Conservation (phyloP, 495 filamentous ascomycete species). For the Gamarada debralockiae region DNA sequence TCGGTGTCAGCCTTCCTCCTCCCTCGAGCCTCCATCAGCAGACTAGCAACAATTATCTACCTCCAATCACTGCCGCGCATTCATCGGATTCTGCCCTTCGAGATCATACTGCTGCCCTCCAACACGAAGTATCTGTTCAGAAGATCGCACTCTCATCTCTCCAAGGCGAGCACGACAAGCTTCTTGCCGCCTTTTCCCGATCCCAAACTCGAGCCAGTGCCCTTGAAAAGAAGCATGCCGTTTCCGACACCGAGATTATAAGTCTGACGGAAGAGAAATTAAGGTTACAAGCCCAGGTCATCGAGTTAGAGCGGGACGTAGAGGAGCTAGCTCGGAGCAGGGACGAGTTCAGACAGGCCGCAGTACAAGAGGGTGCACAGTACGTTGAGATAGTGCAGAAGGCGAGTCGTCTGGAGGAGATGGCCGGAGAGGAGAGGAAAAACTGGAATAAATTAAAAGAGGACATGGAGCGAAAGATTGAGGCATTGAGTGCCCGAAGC, state of each 20-base stretch:
- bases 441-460: constrained; percentile 34
- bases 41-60: constrained; percentile 10
- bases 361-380: constrained; percentile 35
- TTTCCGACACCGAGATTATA: constrained; percentile 44
- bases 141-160: constrained; percentile 42
- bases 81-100: constrained; percentile 30
- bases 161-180: constrained; percentile 40
- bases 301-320: constrained; percentile 34
- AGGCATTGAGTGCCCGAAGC: background rate
- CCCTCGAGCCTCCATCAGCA: constrained; percentile 10
- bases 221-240: constrained; percentile 42
- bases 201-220: constrained; percentile 38
- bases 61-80: constrained; percentile 13
- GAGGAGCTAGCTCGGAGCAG: constrained; percentile 36
- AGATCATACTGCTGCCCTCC: constrained; percentile 39
- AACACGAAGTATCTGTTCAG: constrained; percentile 46
- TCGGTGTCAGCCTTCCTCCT: constrained; percentile 9
- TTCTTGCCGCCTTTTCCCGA: constrained; percentile 41
- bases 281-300: constrained; percentile 34
- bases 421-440: constrained; percentile 34
- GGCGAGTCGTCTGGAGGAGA: constrained; percentile 36
- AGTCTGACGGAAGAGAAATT: constrained; percentile 39
- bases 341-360: constrained; percentile 33
- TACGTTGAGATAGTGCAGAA: constrained; percentile 44
- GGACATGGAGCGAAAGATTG: constrained; percentile 29